Evolutionary conservation across 768 basidiomycete genomes (phyloP).

Genomic region (Ramaria sp.): DNA sequence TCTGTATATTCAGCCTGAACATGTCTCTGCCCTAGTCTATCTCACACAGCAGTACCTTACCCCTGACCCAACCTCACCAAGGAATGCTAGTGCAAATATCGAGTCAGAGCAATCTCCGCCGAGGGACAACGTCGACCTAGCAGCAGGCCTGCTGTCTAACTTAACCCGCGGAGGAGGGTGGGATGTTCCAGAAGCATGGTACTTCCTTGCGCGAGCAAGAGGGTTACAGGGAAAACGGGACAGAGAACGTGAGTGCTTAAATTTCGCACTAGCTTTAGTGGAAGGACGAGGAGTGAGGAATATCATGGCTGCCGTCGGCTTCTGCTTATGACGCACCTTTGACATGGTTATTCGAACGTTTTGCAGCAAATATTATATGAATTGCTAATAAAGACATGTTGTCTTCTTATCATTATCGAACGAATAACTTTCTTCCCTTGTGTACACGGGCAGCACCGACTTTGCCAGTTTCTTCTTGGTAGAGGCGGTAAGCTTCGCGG

Average conservation of each 20-base stretch:
- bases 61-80: constrained; percentile 19
- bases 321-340: constrained; percentile 35
- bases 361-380: background rate
- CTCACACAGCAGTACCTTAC: constrained; percentile 65
- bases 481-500: constrained; percentile 78
- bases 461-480: constrained; percentile 70
- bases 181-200: constrained; percentile 95
- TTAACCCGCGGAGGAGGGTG: constrained; percentile 74
- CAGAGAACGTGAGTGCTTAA: constrained; percentile 64
- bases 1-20: constrained; percentile 72
- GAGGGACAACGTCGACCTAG: constrained; percentile 59
- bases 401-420: constrained; percentile 29
- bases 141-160: constrained; percentile 68
- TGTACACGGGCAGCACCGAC: constrained; percentile 70
- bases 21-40: constrained; percentile 69
- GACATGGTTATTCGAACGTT: background rate
- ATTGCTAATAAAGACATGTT: background rate
- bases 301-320: constrained; percentile 50
- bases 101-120: constrained; percentile 7
- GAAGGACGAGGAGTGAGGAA: constrained; percentile 58
- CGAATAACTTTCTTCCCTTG: constrained; percentile 62
- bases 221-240: constrained; percentile 62
- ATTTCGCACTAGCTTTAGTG: constrained; percentile 51
- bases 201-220: constrained; percentile 74
- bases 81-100: constrained; percentile 11